A percentile compares a stretch with the other conserved stretches of the same genome.
Evolutionary conservation across 352 stramenopile species (phyloP).

Genomic region (Globisporangium nagaii): DNA sequence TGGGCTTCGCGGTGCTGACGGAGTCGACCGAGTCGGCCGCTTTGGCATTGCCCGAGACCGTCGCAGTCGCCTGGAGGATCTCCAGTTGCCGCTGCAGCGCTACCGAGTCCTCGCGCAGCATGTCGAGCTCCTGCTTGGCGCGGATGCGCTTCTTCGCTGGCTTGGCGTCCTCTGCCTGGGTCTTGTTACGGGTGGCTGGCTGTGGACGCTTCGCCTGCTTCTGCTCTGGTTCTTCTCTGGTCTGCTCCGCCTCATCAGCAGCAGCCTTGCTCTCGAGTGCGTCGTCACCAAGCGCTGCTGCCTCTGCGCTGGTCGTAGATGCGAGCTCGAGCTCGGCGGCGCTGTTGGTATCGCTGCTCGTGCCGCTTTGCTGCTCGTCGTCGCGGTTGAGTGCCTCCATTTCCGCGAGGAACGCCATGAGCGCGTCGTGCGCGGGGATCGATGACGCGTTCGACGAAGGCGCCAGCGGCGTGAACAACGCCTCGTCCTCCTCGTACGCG

Average conservation of each 20-base stretch:
- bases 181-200: not conserved
- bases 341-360: not conserved
- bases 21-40: too few species aligned
- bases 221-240: too few species aligned
- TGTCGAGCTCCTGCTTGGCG: not conserved
- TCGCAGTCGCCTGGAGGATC: not conserved
- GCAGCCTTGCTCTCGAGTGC: too few species aligned
- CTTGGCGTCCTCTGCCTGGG: not conserved
- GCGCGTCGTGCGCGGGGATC: not conserved
- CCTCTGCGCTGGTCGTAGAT: not conserved
- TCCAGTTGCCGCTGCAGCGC: conserved; percentile 1
- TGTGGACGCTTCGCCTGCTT: too few species aligned
- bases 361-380: not conserved
- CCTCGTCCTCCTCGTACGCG: too few species aligned
- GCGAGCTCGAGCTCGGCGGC: not conserved
- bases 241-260: too few species aligned
- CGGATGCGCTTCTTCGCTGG: not conserved
- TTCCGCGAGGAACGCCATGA: conserved; percentile 6
- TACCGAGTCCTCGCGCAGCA: not conserved
- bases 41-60: not conserved
- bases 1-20: not conserved
- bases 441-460: too few species aligned
- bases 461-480: too few species aligned
- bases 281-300: too few species aligned
- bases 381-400: conserved; percentile 5